These are phyloP conservation scores for Gautieria morchelliformis DNA, from an alignment of 768 basidiomycete genomes.

Conservation along the genomic window DNA sequence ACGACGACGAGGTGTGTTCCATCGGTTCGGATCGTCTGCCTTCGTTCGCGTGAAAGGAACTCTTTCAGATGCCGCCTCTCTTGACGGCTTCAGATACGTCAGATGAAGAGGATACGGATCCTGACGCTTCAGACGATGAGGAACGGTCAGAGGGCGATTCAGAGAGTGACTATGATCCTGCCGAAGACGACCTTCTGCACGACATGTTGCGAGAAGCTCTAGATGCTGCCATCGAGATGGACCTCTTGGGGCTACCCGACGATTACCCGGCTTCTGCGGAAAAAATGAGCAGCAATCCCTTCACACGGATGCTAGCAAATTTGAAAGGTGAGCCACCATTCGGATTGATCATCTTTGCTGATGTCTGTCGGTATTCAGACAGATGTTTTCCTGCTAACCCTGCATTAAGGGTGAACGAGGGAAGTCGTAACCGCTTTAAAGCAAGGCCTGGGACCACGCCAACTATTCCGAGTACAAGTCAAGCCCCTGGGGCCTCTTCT, in stretches of 20 bases:
- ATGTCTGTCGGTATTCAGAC: slow-evolving; percentile 1
- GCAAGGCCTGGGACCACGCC: slow-evolving; percentile 12
- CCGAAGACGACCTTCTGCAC: slow-evolving; percentile 57
- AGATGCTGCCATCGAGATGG: slow-evolving; percentile 49
- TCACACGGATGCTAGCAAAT: slow-evolving; percentile 66
- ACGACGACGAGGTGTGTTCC: slow-evolving; percentile 28
- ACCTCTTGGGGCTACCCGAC: slow-evolving; percentile 43
- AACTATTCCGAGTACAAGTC: not conserved
- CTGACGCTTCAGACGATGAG: not conserved
- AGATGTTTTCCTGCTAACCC: slow-evolving; percentile 50
- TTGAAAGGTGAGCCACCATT: slow-evolving; percentile 43
- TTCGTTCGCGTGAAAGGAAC: not conserved
- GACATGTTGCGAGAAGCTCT: slow-evolving; percentile 62
- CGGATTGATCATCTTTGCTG: not conserved
- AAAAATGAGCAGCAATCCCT: slow-evolving; percentile 55
- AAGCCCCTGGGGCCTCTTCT: not conserved
- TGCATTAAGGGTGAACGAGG: slow-evolving; percentile 30
- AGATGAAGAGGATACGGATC: slow-evolving; percentile 24
- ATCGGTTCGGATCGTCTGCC: not conserved
- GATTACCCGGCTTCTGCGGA: slow-evolving; percentile 28
- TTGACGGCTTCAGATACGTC: slow-evolving; percentile 57
- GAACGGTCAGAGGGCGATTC: slow-evolving; percentile 25
- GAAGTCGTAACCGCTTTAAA: slow-evolving; percentile 25
- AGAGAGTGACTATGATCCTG: slow-evolving; percentile 49
- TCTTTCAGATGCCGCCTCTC: slow-evolving; percentile 42